Base-by-base conservation (phyloP, 331 rosid genomes). In the Malus hybrid region DNA sequence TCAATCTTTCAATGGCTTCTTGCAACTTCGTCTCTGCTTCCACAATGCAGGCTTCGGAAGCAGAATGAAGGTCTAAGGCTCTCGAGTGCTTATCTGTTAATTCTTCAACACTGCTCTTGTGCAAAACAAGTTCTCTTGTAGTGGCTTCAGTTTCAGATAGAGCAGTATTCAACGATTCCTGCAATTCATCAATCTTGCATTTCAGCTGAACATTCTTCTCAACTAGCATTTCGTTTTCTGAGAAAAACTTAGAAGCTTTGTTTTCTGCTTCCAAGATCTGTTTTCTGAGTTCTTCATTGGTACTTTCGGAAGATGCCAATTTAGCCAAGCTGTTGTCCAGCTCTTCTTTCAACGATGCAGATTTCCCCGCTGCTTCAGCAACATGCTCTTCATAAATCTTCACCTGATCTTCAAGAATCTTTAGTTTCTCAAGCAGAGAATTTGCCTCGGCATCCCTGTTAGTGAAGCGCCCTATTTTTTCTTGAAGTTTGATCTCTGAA, bases 141-240 rank as follows among this genome's bases (percentile, higher is more conserved):
- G 84, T 55, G 55, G 76, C 79, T 73, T 92, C 96, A 82, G 87
- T 95, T 83, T 92, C 97, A 4, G 89, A 85, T 75, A 79, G 68
- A 79, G 87, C 77, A 73, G 84, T 74, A 71, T 85, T 86, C 72
- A 95, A 48, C 33, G 82, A 78, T 71, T 89, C 97, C 75, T 87
- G 90, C 75, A 95, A 92, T 78, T 95, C 97, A 71, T 85, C 92
- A 77, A 92, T 78, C 91, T 84, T 92, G 81, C 82, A 78, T 81
- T 87, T 90, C 76, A 95, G 88, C 70, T 95, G 97, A 83, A 62
- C 58, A 83, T 92, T 92, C 63, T 88, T 90, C 74, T 80, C 93
- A 26, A 86, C 88, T 81, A 95, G 83, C 71, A 90, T 75, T 76
- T 92, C 93, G 16, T 90, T 92, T 66, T 92, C 91, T 20, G 93